Conservation (phyloP, 805 yeast species). For the Candida mattraensis region DNA sequence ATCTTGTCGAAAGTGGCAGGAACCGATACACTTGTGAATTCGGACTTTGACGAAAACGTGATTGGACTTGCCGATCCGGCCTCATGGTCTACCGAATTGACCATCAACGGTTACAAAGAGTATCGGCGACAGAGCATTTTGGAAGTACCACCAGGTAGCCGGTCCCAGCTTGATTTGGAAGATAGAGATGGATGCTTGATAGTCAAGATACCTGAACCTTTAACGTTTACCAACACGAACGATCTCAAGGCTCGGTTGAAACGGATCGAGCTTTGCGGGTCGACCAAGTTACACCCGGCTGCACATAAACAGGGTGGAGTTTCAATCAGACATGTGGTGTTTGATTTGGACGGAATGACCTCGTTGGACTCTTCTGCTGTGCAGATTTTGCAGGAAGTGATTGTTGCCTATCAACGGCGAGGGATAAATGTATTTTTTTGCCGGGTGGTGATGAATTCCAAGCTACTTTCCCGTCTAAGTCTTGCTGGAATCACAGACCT, state of each 20-base stretch:
- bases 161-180: constrained; percentile 31
- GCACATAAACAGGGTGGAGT: constrained; percentile 32
- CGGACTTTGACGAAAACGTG: constrained; percentile 49
- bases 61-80: constrained; percentile 8
- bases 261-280: constrained; percentile 75
- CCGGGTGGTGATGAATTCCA: constrained; percentile 50
- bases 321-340: constrained; percentile 54
- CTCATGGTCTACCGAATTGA: constrained; percentile 15
- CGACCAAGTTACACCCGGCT: constrained; percentile 75
- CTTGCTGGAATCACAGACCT: constrained; percentile 55
- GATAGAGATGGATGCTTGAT: constrained; percentile 71
- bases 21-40: constrained; percentile 63
- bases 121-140: constrained; percentile 5
- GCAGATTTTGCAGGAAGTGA: constrained; percentile 64
- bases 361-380: constrained; percentile 78
- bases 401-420: constrained; percentile 53
- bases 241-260: constrained; percentile 67
- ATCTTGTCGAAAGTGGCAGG: constrained; percentile 70
- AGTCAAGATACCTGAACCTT: constrained; percentile 82
- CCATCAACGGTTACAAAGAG: constrained; percentile 8
- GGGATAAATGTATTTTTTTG: constrained; percentile 59
- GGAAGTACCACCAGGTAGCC: neutral
- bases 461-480: constrained; percentile 49
- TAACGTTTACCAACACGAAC: constrained; percentile 82
- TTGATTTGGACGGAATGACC: constrained; percentile 83